Evolutionary conservation across 169 alveolate genomes (phyloP).

Genomic region (Eimeria falciformis): DNA sequence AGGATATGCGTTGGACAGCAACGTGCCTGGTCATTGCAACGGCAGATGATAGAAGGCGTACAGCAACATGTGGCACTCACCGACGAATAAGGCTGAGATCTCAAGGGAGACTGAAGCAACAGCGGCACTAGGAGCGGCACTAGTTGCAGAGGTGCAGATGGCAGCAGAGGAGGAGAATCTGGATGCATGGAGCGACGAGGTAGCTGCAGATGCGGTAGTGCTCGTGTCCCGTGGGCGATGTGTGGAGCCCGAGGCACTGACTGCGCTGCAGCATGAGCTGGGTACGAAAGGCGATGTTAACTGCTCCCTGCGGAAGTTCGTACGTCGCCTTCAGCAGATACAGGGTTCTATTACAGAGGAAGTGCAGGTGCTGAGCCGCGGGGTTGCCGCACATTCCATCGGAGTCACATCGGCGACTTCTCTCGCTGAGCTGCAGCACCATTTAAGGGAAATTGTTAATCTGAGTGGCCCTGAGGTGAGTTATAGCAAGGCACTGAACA

Average conservation of each 20-base stretch:
- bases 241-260: no score
- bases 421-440: conserved; percentile 64
- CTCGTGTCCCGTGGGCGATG: no score
- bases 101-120: not conserved
- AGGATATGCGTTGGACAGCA: no score
- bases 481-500: not conserved
- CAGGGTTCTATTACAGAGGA: conserved; percentile 31
- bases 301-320: conserved; percentile 4
- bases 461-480: conserved; percentile 68
- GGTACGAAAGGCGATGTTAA: not conserved
- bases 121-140: not conserved
- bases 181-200: no score
- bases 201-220: no score
- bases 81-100: not conserved
- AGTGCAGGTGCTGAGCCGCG: conserved; percentile 47
- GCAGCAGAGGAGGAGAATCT: no score
- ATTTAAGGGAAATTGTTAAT: conserved; percentile 44
- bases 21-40: no score
- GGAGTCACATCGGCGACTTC: conserved; percentile 59
- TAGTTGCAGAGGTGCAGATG: no score
- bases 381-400: conserved; percentile 14
- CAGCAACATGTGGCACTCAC: no score
- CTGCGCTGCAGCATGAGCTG: no score
- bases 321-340: conserved; percentile 2
- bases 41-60: no score